Evolutionary conservation across 2,329 filamentous ascomycete species (phyloP), one percentile per base, ranked within the genome.

Genomic region (Calonectria pseudoreteaudii): DNA sequence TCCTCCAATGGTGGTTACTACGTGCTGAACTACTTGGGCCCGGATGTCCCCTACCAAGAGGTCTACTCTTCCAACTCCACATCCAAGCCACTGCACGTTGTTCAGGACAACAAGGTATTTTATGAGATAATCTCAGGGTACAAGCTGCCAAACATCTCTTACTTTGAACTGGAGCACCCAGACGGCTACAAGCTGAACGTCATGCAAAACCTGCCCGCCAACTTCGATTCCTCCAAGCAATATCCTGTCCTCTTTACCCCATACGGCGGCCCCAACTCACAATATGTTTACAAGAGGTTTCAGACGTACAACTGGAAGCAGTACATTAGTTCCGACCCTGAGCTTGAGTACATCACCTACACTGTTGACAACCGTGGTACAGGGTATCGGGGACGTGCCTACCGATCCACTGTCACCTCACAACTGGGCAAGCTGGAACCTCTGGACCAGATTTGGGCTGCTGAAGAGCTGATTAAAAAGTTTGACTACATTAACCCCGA

Each of bases 291-390:
- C 69, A 93, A 93, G 81, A 79, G 82, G 1, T 93, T 91, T 83
- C 86, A 87, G 69, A 71, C 87, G 0, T 85, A 91, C 31, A 86
- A 87, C 77, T 94, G 90, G 90, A 88, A 88, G 64, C 86, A 90
- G 0, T 94, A 94, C 83, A 89, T 94, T 58, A 86, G 91, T 0
- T 93, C 91, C 0, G 92, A 94, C 77, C 91, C 91, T 0, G 92
- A 94, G 74, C 88, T 94, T 0, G 87, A 93, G 80, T 94, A 91
- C 83, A 89, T 94, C 66, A 90, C 90, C n/a, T 90, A 92, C 82
- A 92, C 90, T 0, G 90, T 94, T 9, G 93, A 94, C 82, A 92
- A 92, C 81, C 91, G 93, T 3, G 93, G 93, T 50, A 94, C 92
- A 0, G 92, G 90, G 0, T 90, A 85, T 83, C 90, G 91, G 76